Percentiles rank a stretch among this genome's conserved stretches.
These are phyloP conservation scores for Annulohypoxylon nitens DNA, from an alignment of 495 filamentous ascomycete genomes.

Conservation along the genomic window DNA sequence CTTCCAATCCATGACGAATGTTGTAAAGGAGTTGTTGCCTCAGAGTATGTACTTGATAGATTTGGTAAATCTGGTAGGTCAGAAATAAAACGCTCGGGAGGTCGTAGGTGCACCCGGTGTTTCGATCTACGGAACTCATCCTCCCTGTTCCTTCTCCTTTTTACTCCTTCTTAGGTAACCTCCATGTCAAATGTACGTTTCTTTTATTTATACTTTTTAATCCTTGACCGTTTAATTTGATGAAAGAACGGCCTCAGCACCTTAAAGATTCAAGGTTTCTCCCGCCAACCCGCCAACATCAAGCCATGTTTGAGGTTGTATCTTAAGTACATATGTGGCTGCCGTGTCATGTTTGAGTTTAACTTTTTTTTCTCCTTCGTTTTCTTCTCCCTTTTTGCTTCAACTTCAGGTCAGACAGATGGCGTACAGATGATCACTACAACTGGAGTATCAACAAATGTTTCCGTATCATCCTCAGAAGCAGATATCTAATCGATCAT, in stretches of 20 bases:
- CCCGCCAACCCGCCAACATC: conserved; percentile 33
- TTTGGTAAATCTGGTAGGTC: not conserved
- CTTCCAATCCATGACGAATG: not conserved
- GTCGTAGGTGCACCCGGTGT: conserved; percentile 16
- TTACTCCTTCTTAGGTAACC: not conserved
- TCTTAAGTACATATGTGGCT: not conserved
- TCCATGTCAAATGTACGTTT: conserved; percentile 14
- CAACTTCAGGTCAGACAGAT: not conserved
- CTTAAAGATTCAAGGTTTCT: conserved; percentile 39
- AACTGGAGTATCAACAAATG: not conserved
- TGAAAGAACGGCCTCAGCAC: conserved; percentile 5
- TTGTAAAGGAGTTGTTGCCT: not conserved
- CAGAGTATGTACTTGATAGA: not conserved
- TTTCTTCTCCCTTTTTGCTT: not conserved
- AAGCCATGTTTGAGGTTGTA: not conserved
- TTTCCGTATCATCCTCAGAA: conserved; percentile 22
- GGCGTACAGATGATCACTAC: not conserved
- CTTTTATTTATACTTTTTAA: conserved; percentile 19
- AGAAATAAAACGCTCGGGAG: conserved; percentile 10
- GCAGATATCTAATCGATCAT: conserved; percentile 26
- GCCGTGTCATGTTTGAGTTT: not conserved
- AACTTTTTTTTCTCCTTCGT: not conserved
- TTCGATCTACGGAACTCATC: conserved; percentile 20
- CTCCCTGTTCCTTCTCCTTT: conserved; percentile 15
- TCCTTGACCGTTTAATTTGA: conserved; percentile 38